phyloP scores from a whole-genome alignment of 169 alveolate genomes.

The Plasmodium coatneyi region DNA sequence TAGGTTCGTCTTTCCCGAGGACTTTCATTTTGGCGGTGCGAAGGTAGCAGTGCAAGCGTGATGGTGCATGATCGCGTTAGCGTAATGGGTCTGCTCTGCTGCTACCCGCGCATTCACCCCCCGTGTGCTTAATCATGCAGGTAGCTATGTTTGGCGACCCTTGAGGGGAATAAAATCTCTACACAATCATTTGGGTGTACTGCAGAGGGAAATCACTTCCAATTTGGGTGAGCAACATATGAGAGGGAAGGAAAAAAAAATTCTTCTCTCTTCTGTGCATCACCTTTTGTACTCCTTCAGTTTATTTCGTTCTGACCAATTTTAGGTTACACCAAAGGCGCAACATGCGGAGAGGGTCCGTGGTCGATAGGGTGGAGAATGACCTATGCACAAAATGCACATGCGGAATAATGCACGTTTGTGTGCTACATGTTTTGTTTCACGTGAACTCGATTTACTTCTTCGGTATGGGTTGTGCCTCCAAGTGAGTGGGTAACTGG shows the following conservation, averaged over 20 bases:
- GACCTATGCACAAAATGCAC: background rate
- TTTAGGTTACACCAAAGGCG: background rate
- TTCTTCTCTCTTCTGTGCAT: background rate
- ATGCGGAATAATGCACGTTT: background rate
- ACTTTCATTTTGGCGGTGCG: constrained; percentile 41
- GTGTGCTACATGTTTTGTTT: background rate
- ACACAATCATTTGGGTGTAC: background rate
- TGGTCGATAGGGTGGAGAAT: background rate
- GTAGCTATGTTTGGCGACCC: background rate
- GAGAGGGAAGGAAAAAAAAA: constrained; percentile 1
- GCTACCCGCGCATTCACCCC: background rate
- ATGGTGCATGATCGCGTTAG: background rate
- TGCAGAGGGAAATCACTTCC: background rate
- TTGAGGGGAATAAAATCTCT: background rate
- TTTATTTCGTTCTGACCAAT: background rate
- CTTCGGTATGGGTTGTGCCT: background rate
- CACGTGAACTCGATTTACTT: background rate
- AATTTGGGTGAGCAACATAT: background rate
- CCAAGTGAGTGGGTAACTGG: background rate
- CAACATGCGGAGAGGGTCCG: background rate
- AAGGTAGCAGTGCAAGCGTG: background rate
- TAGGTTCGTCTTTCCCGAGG: constrained; percentile 55
- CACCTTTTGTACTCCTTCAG: background rate
- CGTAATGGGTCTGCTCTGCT: background rate
- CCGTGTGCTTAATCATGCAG: background rate